These are phyloP conservation scores for Paramecium bursaria DNA, from an alignment of 73 alveolate species.

Conservation along the genomic window DNA sequence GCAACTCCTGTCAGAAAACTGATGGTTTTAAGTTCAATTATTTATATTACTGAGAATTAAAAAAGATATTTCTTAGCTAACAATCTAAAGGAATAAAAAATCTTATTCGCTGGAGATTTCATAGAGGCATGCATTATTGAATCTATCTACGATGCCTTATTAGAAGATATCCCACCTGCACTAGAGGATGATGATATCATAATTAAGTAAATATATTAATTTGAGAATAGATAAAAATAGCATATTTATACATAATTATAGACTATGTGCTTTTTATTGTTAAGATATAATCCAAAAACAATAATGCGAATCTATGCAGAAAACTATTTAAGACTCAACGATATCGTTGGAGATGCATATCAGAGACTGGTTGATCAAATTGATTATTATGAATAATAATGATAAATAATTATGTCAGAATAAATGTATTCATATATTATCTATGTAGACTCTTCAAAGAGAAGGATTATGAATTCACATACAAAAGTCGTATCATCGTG, in stretches of 20 bases:
- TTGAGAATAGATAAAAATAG: constrained; percentile 2
- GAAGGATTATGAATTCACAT: constrained; percentile 63
- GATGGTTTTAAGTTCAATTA: background rate
- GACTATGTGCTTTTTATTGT: background rate
- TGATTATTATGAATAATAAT: background rate
- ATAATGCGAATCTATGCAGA: constrained; percentile 17
- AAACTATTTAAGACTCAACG: background rate
- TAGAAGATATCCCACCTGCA: background rate
- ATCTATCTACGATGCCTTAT: constrained; percentile 9
- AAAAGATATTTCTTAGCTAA: constrained; percentile 7
- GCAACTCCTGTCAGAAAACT: constrained; percentile 17
- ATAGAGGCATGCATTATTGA: constrained; percentile 12
- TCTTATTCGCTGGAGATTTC: constrained; percentile 36
- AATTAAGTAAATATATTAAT: background rate
- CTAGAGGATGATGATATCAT: background rate
- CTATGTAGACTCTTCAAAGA: constrained; percentile 55
- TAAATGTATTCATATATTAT: background rate
- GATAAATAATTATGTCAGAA: too few relatives aligned
- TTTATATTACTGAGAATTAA: background rate
- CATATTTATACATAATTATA: constrained; percentile 11
- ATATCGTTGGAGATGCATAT: background rate
- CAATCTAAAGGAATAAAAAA: background rate
- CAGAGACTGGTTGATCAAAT: background rate
- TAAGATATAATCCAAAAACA: background rate
- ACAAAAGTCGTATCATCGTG: constrained; percentile 44